Percentiles rank a stretch among this genome's conserved stretches.
phyloP scores from a whole-genome alignment of 768 basidiomycete species.

The Agaricus blazei region DNA sequence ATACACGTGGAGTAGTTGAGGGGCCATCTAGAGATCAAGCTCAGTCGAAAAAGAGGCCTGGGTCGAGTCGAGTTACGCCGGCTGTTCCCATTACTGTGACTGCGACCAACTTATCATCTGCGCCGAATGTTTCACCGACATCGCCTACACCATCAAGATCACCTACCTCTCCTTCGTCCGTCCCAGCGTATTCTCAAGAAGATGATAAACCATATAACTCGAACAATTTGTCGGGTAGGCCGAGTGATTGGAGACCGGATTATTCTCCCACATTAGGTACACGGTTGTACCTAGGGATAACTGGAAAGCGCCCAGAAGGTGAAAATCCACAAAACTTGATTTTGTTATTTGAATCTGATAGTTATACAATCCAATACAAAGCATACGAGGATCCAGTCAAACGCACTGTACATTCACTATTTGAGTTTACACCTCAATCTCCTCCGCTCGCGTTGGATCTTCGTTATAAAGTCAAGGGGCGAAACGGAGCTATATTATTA shows the following conservation, averaged over 20 bases:
- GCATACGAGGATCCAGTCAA: conserved; percentile 25
- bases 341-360: background rate
- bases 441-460: conserved; percentile 47
- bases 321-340: background rate
- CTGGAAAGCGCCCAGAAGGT: conserved; percentile 26
- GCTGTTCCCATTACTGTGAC: background rate
- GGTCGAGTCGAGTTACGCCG: background rate
- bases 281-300: conserved; percentile 20
- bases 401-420: conserved; percentile 24
- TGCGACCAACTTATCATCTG: background rate
- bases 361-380: conserved; percentile 3
- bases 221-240: conserved; percentile 32
- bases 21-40: too few species aligned
- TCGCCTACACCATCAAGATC: too few species aligned
- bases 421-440: conserved; percentile 21
- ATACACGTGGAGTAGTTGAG: too few species aligned
- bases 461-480: conserved; percentile 29
- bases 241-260: conserved; percentile 40
- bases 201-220: conserved; percentile 23
- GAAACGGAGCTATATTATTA: conserved; percentile 30
- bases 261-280: conserved; percentile 25
- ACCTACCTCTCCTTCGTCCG: background rate
- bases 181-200: conserved; percentile 18
- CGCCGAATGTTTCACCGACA: background rate
- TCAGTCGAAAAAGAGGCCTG: background rate